Evolutionary conservation across 2,329 filamentous ascomycete genomes (phyloP), one percentile per base, ranked within the genome.

Genomic region (Colletotrichum plurivorum): DNA sequence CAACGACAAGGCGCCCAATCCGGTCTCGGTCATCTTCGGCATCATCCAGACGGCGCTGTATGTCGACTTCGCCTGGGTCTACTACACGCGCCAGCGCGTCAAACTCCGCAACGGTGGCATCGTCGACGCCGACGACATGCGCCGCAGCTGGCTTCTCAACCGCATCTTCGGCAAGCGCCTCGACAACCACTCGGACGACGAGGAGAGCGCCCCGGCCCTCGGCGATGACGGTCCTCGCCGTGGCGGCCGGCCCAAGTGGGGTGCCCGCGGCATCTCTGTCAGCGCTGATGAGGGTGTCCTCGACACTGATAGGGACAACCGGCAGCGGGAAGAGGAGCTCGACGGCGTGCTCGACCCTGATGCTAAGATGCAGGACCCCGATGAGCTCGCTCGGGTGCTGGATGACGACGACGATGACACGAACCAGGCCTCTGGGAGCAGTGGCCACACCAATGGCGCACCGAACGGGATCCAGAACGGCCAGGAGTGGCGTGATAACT

Each of bases 21-120:
- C 89, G 4, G 89, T 95, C 10, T 91, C 93, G 8, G 89, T 96
- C 77, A 88, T 97, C 70, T 98, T 97, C 76, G 95, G 95, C 64
- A 83, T 97, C 69, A 85, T 98, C 27, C 95, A 98, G 83, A 98
- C 94, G 0, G 90, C 92, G 1, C 89, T 98, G 51, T 98, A 98
- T 80, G 79, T 95, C 74, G 95, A 98, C 81, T 98, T 98, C 78
- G 94, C 94, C 43, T 98, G 95, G 94, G 94, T 98, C 1, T 98
- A 98, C 85, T 98, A 93, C 84, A 93, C 92, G 12, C 89, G 95
- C 72, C 95, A 98, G 83, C 90, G 95, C 66, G 94, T 98, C 76
- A 98, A 98, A 90, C 90, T 98, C 16, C 89, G 95, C 71, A 91
- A 90, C 73, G 95, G 95, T 52, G 94, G 94, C 7, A 87, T 98